Percentiles rank a stretch among this genome's conserved stretches.
These are phyloP conservation scores for Flaveria bidentis DNA, from an alignment of 129 eudicot genomes.

Conservation along the genomic window DNA sequence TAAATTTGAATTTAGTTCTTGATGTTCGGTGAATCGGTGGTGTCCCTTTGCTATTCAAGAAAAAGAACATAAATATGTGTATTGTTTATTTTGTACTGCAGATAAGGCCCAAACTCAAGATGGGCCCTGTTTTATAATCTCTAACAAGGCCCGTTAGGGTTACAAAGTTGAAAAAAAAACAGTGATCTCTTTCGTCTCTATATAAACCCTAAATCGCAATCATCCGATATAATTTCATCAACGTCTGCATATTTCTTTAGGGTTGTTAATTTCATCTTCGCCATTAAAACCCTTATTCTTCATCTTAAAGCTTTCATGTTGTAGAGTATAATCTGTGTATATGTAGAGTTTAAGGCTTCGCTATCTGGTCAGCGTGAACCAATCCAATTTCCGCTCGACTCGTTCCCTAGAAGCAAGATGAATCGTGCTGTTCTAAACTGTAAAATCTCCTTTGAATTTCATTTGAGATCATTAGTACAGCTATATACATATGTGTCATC, in stretches of 20 bases:
- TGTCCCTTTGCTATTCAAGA: too few species aligned
- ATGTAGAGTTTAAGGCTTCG: constrained; percentile 23
- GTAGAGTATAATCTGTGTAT: too few species aligned
- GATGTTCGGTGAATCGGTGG: too few species aligned
- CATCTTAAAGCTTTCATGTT: too few species aligned
- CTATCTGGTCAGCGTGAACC: constrained; percentile 41
- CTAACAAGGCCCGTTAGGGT: neutral
- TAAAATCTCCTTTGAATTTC: neutral
- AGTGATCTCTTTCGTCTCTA: neutral
- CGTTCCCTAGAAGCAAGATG: constrained; percentile 50
- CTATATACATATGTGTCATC: constrained; percentile 2
- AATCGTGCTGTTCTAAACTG: constrained; percentile 25
- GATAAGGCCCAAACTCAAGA: neutral
- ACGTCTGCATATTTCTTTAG: neutral
- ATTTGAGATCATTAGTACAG: neutral
- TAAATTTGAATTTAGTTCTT: too few species aligned
- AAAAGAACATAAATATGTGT: too few species aligned
- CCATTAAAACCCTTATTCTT: neutral
- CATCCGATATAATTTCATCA: neutral
- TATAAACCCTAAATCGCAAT: neutral
- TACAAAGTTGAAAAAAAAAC: neutral
- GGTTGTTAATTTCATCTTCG: neutral
- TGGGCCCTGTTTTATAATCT: neutral
- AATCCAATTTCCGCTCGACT: constrained; percentile 32
- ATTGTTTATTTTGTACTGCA: neutral